These are phyloP conservation scores for Clonostachys chloroleuca DNA, from an alignment of 2,329 filamentous ascomycete genomes.

Conservation along the genomic window DNA sequence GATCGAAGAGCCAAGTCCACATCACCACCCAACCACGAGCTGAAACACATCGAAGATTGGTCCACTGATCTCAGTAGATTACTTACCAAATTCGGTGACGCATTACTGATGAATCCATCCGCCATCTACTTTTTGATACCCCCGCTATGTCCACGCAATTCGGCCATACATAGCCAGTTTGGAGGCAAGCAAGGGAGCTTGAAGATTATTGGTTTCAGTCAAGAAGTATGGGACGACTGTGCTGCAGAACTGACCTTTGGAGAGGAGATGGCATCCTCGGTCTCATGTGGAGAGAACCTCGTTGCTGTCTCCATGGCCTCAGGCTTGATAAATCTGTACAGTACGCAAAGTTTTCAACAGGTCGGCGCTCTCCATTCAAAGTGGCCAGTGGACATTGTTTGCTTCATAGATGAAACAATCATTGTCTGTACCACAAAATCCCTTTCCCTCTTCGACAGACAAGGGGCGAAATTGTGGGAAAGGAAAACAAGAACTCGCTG, in stretches of 20 bases:
- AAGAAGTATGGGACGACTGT: slow-evolving; percentile 11
- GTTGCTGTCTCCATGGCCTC: slow-evolving; percentile 9
- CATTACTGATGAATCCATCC: slow-evolving; percentile 15
- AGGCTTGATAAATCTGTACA: slow-evolving; percentile 6
- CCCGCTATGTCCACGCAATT: slow-evolving; percentile 21
- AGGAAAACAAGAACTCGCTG: neutral
- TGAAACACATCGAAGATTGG: slow-evolving; percentile 18
- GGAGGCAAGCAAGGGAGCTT: slow-evolving; percentile 5
- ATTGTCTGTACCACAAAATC: slow-evolving; percentile 4
- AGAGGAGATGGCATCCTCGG: slow-evolving; percentile 4
- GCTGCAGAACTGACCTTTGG: slow-evolving; percentile 7
- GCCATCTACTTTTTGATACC: slow-evolving; percentile 27
- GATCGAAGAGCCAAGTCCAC: slow-evolving; percentile 10
- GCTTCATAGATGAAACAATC: slow-evolving; percentile 2
- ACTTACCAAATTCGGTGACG: slow-evolving; percentile 20
- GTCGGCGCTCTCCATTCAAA: slow-evolving; percentile 1
- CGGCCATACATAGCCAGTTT: slow-evolving; percentile 8
- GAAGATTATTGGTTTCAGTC: slow-evolving; percentile 5
- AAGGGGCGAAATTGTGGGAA: slow-evolving; percentile 7
- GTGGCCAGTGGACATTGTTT: slow-evolving; percentile 6
- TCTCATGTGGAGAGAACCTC: slow-evolving; percentile 7
- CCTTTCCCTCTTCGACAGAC: slow-evolving; percentile 5
- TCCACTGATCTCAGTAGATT: slow-evolving; percentile 20
- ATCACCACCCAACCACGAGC: slow-evolving; percentile 11
- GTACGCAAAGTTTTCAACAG: slow-evolving; percentile 7